Conservation (phyloP, 2,329 filamentous ascomycete species). For the Akanthomyces uredinophilus region DNA sequence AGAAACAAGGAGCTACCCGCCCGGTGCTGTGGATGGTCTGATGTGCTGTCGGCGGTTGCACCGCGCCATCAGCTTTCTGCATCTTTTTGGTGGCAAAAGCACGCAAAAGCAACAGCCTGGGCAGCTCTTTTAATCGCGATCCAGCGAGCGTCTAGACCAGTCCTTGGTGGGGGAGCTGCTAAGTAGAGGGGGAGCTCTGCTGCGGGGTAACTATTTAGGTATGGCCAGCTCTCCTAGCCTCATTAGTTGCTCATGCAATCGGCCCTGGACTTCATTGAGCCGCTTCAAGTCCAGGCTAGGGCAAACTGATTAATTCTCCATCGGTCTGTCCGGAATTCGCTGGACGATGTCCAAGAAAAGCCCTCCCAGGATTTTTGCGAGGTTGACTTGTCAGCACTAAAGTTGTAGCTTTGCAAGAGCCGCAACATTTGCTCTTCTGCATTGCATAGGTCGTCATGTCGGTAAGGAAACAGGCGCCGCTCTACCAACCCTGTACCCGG, state of each 20-base stretch:
- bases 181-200: background rate
- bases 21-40: background rate
- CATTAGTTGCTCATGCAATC: background rate
- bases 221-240: background rate
- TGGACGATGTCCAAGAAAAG: background rate
- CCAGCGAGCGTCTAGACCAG: constrained; percentile 1
- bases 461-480: too few relatives aligned
- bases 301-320: background rate
- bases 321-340: background rate
- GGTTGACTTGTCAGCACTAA: background rate
- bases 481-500: too few relatives aligned
- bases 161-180: background rate
- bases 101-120: too few relatives aligned
- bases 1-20: background rate
- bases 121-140: background rate
- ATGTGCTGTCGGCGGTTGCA: background rate
- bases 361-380: background rate
- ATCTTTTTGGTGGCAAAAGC: background rate
- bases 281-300: background rate
- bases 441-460: too few relatives aligned
- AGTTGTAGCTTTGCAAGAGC: background rate
- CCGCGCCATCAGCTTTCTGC: background rate
- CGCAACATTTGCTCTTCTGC: background rate
- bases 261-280: constrained; percentile 9
- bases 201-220: background rate